Percentiles rank a stretch among this genome's conserved stretches.
phyloP scores from a whole-genome alignment of 257 asterid species.

The Echites panduratus region DNA sequence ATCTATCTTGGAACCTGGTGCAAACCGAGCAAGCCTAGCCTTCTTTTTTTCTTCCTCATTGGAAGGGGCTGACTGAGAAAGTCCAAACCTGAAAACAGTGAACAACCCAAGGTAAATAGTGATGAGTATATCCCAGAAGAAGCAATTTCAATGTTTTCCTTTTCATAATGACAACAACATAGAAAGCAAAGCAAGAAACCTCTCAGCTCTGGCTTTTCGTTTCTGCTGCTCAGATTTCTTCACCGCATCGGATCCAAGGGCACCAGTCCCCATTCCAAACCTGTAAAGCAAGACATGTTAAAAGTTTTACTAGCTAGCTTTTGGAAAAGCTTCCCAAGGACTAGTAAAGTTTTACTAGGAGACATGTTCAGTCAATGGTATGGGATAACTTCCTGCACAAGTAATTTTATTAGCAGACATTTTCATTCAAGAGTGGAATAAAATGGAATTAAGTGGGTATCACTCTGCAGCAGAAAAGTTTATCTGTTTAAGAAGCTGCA shows the following conservation, averaged over 20 bases:
- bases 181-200: slow-evolving; percentile 33
- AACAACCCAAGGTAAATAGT: neutral
- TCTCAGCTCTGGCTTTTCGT: slow-evolving; percentile 95
- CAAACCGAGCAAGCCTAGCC: slow-evolving; percentile 86
- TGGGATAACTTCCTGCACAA: too few species aligned
- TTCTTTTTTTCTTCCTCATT: slow-evolving; percentile 82
- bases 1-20: slow-evolving; percentile 40
- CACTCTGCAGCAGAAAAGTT: too few species aligned
- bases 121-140: neutral
- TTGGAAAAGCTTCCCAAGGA: neutral
- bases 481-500: too few species aligned
- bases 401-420: too few species aligned
- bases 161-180: neutral
- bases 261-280: slow-evolving; percentile 62
- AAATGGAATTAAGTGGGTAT: too few species aligned
- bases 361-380: neutral
- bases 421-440: too few species aligned
- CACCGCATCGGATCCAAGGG: slow-evolving; percentile 36
- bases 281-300: slow-evolving; percentile 29
- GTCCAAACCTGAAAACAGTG: slow-evolving; percentile 60
- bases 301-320: neutral
- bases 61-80: slow-evolving; percentile 38
- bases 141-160: slow-evolving; percentile 1
- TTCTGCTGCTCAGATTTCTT: slow-evolving; percentile 76
- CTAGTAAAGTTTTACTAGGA: neutral